Percentiles rank a stretch among this genome's conserved stretches.
These are phyloP conservation scores for Aspergillus sp. DNA, from an alignment of 2,329 filamentous ascomycete genomes.

Conservation along the genomic window DNA sequence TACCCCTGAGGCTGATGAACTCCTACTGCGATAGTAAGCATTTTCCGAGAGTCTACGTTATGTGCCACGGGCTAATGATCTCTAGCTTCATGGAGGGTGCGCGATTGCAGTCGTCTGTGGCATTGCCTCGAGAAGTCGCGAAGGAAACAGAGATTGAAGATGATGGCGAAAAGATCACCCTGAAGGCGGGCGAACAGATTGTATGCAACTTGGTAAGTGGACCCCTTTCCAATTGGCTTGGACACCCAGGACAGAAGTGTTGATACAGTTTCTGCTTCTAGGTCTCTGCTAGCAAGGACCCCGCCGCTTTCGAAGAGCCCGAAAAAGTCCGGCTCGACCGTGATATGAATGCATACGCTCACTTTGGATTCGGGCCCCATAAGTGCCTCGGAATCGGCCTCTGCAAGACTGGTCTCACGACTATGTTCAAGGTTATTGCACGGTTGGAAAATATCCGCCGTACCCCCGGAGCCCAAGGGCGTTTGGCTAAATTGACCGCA, in stretches of 20 bases:
- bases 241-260: not conserved
- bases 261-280: constrained; percentile 5
- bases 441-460: constrained; percentile 35
- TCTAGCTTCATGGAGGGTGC: constrained; percentile 35
- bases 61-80: constrained; percentile 5
- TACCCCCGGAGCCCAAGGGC: constrained; percentile 33
- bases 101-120: constrained; percentile 31
- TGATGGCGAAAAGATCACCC: constrained; percentile 20
- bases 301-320: constrained; percentile 31
- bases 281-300: constrained; percentile 30
- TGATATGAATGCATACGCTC: constrained; percentile 55
- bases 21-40: constrained; percentile 44
- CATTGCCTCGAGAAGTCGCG: constrained; percentile 27
- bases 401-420: constrained; percentile 26
- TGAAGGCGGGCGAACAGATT: constrained; percentile 30
- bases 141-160: constrained; percentile 28
- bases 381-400: constrained; percentile 47
- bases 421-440: constrained; percentile 36
- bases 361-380: constrained; percentile 57
- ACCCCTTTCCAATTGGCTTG: not conserved
- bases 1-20: constrained; percentile 39
- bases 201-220: constrained; percentile 30
- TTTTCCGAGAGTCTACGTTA: not conserved
- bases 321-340: constrained; percentile 52
- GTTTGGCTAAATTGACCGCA: constrained; percentile 32